A percentile compares a stretch with the other conserved stretches of the same genome.
Conservation (phyloP, 352 stramenopile genomes). For the Globisporangium nodosum region DNA sequence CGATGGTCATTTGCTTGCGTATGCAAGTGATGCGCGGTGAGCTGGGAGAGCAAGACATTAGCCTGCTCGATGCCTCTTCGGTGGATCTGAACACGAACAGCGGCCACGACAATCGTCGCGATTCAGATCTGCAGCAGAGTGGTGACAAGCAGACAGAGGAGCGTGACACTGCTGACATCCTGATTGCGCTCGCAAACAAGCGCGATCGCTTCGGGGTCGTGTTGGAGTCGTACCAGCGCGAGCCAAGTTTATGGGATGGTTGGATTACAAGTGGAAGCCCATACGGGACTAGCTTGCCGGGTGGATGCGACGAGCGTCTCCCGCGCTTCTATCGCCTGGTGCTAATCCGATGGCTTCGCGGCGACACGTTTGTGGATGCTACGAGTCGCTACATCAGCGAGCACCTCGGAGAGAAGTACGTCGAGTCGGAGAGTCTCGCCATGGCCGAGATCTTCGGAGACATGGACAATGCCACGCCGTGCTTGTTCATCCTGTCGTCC, state of each 20-base stretch:
- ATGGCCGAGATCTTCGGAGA: conserved; percentile 55
- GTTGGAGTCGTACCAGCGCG: conserved; percentile 36
- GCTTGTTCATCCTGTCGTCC: conserved; percentile 71
- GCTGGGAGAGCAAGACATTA: conserved; percentile 29
- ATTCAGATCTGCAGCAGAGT: not conserved
- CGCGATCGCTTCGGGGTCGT: conserved; percentile 22
- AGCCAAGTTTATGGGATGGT: conserved; percentile 29
- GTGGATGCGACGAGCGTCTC: conserved; percentile 24
- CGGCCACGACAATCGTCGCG: not conserved
- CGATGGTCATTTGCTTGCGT: conserved; percentile 46
- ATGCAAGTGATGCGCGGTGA: conserved; percentile 41
- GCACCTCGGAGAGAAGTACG: conserved; percentile 25
- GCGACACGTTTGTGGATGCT: conserved; percentile 37
- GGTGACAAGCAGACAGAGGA: not conserved
- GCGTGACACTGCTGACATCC: conserved; percentile 14
- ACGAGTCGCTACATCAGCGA: conserved; percentile 35
- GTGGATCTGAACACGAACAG: conserved; percentile 6
- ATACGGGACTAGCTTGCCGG: conserved; percentile 29
- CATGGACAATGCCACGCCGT: conserved; percentile 57
- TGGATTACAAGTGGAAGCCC: conserved; percentile 39
- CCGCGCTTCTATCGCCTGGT: conserved; percentile 45
- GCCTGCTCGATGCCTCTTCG: conserved; percentile 23
- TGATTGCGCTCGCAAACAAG: conserved; percentile 23
- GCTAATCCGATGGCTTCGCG: conserved; percentile 51
- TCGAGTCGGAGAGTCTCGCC: conserved; percentile 6